Conservation (phyloP, 2,329 filamentous ascomycete species). For the Colletotrichum spinosum region DNA sequence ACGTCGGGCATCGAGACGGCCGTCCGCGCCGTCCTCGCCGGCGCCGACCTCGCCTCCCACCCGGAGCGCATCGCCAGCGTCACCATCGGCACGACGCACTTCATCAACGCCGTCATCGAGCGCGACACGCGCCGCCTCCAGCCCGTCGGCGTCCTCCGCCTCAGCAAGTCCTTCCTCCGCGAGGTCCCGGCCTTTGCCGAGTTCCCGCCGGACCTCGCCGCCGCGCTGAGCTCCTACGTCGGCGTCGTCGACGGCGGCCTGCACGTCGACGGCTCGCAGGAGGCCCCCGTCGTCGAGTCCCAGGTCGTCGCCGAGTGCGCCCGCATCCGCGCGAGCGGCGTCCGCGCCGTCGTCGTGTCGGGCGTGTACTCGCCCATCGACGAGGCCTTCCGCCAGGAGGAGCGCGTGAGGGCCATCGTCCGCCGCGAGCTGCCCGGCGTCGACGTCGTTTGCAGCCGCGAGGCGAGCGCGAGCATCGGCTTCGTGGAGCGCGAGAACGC, state of each 20-base stretch:
- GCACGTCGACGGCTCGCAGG: conserved; percentile 62
- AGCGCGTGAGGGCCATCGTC: conserved; percentile 58
- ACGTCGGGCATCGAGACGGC: conserved; percentile 59
- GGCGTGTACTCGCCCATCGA: conserved; percentile 68
- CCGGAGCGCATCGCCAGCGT: conserved; percentile 56
- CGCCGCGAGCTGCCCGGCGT: conserved; percentile 51
- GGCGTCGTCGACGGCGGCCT: conserved; percentile 62
- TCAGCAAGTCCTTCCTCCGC: conserved; percentile 65
- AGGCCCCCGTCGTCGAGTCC: conserved; percentile 51
- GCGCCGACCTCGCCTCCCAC: conserved; percentile 45
- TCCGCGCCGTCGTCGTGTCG: conserved; percentile 59
- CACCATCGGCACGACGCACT: conserved; percentile 68
- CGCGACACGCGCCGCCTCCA: conserved; percentile 60
- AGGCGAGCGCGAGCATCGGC: conserved; percentile 61
- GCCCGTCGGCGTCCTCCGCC: conserved; percentile 64
- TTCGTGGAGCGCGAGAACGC: conserved; percentile 75
- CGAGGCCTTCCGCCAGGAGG: conserved; percentile 57
- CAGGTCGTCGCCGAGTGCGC: conserved; percentile 45
- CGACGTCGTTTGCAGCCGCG: conserved; percentile 62
- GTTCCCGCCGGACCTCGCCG: conserved; percentile 62
- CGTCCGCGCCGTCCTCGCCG: conserved; percentile 56
- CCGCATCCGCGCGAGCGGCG: conserved; percentile 55
- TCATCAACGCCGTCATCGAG: conserved; percentile 69
- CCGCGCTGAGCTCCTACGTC: conserved; percentile 58
- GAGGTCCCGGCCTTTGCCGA: conserved; percentile 63